These are phyloP conservation scores for Globisporangium camurandrum DNA, from an alignment of 352 stramenopile species.

Conservation along the genomic window DNA sequence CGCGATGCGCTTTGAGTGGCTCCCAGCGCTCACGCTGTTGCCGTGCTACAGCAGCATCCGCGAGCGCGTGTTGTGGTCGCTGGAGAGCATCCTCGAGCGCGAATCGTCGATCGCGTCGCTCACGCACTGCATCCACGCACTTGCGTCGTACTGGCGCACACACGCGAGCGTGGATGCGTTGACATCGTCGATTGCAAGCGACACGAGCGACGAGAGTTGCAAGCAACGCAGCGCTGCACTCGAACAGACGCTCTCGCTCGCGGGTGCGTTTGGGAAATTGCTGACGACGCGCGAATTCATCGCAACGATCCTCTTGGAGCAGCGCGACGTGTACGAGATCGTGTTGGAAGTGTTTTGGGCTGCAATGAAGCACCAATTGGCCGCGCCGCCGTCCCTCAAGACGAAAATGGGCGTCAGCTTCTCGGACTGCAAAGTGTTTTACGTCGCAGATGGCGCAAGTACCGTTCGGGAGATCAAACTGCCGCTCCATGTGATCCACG, in stretches of 20 bases:
- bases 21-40: conserved; percentile 49
- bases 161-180: conserved; percentile 8
- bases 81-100: conserved; percentile 63
- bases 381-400: conserved; percentile 43
- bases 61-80: conserved; percentile 45
- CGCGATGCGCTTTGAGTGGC: conserved; percentile 63
- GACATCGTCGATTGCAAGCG: background rate
- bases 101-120: conserved; percentile 70
- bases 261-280: conserved; percentile 57
- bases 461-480: conserved; percentile 75
- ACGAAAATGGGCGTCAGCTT: conserved; percentile 43
- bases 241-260: conserved; percentile 53
- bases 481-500: conserved; percentile 57
- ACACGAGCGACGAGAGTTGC: background rate
- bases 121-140: conserved; percentile 49
- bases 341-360: conserved; percentile 66
- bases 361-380: conserved; percentile 57
- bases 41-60: conserved; percentile 56
- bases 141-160: conserved; percentile 60
- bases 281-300: conserved; percentile 63
- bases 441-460: conserved; percentile 52
- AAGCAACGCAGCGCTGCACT: conserved; percentile 28
- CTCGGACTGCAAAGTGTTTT: conserved; percentile 76
- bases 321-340: conserved; percentile 48
- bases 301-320: conserved; percentile 45